A percentile compares a stretch with the other conserved stretches of the same genome.
phyloP scores from a whole-genome alignment of 768 basidiomycete species.

The Dacryopinax spathularia region DNA sequence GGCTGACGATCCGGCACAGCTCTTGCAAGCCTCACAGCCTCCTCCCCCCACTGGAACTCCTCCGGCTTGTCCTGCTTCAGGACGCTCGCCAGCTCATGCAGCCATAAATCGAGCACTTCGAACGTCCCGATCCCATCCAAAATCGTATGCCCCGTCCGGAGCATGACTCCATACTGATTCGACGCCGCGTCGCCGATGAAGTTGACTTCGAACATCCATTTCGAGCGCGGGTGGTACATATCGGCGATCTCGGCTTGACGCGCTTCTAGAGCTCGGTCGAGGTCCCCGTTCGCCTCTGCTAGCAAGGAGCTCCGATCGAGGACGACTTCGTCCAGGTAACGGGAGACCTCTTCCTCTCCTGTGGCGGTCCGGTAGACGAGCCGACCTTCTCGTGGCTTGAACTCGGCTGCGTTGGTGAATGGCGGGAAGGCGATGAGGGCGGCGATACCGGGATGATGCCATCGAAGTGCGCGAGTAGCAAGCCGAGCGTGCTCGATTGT shows the following conservation, averaged over 20 bases:
- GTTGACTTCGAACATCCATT: conserved; percentile 2
- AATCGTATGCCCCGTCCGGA: neutral
- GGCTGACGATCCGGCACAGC: neutral
- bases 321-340: neutral
- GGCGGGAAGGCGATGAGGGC: neutral
- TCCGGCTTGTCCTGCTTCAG: neutral
- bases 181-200: neutral
- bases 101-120: neutral
- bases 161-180: neutral
- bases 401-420: neutral
- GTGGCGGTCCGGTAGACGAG: neutral
- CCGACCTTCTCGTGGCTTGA: neutral
- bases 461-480: neutral
- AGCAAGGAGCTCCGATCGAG: neutral
- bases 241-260: neutral
- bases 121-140: neutral
- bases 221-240: neutral
- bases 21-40: neutral
- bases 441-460: neutral
- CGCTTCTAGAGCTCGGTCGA: neutral
- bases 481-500: neutral
- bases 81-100: neutral
- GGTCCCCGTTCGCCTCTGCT: neutral
- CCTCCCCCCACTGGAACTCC: neutral
- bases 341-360: neutral